Percentiles rank a stretch among this genome's conserved stretches.
These are phyloP conservation scores for Centrapalus pauciflorus DNA, from an alignment of 129 eudicot species.

Conservation along the genomic window DNA sequence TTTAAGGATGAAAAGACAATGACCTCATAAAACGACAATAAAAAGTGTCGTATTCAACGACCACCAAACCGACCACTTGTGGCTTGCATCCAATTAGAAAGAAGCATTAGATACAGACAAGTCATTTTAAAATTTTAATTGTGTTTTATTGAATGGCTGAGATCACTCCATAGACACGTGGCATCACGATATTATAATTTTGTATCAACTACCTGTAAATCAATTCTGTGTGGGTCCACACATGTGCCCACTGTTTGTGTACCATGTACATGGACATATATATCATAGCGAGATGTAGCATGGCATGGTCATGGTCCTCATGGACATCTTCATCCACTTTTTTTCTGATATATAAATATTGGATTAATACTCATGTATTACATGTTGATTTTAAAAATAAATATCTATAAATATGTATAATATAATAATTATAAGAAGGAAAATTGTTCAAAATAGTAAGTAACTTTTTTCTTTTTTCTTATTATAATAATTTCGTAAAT, in stretches of 20 bases:
- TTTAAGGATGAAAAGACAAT: not conserved
- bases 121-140: no score
- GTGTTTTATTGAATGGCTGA: not conserved
- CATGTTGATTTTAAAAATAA: no score
- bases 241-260: not conserved
- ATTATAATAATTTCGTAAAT: no score
- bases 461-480: no score
- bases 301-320: not conserved
- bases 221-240: not conserved
- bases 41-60: conserved; percentile 3
- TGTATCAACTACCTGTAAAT: not conserved
- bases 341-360: no score
- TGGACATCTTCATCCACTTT: no score
- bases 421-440: no score
- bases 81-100: conserved; percentile 22
- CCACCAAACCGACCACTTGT: conserved; percentile 29
- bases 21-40: not conserved
- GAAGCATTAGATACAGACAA: conserved; percentile 22
- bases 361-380: no score
- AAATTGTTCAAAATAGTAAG: no score
- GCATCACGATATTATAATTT: not conserved
- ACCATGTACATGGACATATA: not conserved
- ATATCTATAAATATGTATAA: no score
- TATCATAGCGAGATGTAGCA: not conserved
- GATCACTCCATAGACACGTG: conserved; percentile 8